phyloP scores from a whole-genome alignment of 2,329 filamentous ascomycete species.

The Neophaeococcomyces aloes region DNA sequence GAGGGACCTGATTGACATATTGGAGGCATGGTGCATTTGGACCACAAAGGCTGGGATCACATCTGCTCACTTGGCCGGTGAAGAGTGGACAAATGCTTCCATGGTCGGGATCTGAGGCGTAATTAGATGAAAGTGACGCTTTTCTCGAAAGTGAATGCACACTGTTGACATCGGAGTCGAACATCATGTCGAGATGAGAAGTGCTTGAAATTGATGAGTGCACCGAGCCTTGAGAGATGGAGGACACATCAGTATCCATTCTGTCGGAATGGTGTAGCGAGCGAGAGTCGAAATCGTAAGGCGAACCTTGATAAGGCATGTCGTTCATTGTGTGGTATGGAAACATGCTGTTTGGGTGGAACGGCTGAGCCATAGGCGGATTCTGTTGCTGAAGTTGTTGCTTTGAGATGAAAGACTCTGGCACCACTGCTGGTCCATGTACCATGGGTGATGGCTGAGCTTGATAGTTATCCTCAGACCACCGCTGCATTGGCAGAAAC shows the following conservation, averaged over 20 bases:
- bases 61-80: constrained; percentile 18
- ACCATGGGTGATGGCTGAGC: background rate
- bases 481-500: constrained; percentile 2
- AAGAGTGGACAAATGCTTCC: constrained; percentile 20
- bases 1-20: constrained; percentile 17
- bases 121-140: constrained; percentile 2
- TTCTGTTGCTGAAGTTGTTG: background rate
- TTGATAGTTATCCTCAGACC: constrained; percentile 6
- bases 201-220: constrained; percentile 2
- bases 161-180: constrained; percentile 5
- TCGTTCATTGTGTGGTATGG: background rate
- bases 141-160: constrained; percentile 3
- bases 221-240: constrained; percentile 7
- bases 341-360: constrained; percentile 3
- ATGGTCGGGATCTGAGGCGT: background rate
- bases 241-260: constrained; percentile 3
- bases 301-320: constrained; percentile 2
- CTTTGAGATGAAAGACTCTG: background rate
- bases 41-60: constrained; percentile 18
- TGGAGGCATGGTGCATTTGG: constrained; percentile 21
- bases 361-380: background rate
- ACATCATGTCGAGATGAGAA: constrained; percentile 4
- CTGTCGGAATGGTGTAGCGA: constrained; percentile 2
- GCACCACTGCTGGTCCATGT: background rate
- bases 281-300: constrained; percentile 7